Evolutionary conservation across 805 yeast genomes (phyloP), one percentile per base, ranked within the genome.

Genomic region (Maudiozyma barnettii): DNA sequence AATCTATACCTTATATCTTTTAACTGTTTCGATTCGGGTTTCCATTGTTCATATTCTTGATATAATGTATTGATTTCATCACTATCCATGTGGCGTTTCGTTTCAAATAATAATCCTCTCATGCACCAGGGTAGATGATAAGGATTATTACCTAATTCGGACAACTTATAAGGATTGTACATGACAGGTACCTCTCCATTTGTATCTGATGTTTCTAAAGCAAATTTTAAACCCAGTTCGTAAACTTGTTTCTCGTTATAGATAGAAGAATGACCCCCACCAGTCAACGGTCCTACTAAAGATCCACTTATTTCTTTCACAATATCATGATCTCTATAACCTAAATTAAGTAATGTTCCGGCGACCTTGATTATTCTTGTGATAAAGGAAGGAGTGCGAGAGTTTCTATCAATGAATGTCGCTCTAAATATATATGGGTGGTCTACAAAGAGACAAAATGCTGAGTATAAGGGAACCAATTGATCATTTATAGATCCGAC

Each of bases 401-500:
- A 81, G 19, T 81, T 76, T 31, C 84, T 85, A 63, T 93, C 98
- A 30, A 91, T 79, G 60, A 87, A 93, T 18, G 90, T 89, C 0
- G 96, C 95, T 45, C 96, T 72, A 59, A 79, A 90, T 14, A 91
- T 79, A 63, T 89, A 86, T 3, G 99, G 98, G 68, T 91, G 99
- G 53, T 76, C 75, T 1, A 85, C 74, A 64, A 89, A 95, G 1
- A 82, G 72, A 41, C 95, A 89, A 10, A 83, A 73, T 0, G 97
- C 82, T 0, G 96, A 89, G 59, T 90, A 91, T 13, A 91, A 65
- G 4, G 99, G 99, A 2, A 91, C 96, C 57, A 93, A 65, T 65
- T 89, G 99, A 65, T 93, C 99, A 62, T 93, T 88, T 23, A 89
- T 79, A 0, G 96, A 86, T 0, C 96, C 98, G 26, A 90, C 81